These are phyloP conservation scores for Debaryomycetaceae sp. DNA, from an alignment of 1,139 yeast genomes.

Conservation along the genomic window DNA sequence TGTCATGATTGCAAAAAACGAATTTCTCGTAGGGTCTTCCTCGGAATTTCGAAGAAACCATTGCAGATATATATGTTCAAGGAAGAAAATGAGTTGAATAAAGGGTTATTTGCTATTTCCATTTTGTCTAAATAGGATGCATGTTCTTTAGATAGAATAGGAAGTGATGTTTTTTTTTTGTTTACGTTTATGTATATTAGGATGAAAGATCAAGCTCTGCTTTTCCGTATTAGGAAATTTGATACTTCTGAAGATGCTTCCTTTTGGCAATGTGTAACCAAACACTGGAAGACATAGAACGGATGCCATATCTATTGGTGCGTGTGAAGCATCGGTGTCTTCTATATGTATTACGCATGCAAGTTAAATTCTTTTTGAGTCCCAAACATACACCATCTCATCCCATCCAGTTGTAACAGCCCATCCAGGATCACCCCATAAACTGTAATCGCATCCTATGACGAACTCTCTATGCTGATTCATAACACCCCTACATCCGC, in stretches of 20 bases:
- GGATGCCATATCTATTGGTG: background rate
- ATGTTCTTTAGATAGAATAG: background rate
- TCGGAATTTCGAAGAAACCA: background rate
- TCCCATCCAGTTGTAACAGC: conserved; percentile 97
- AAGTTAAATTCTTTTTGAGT: conserved; percentile 41
- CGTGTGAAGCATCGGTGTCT: too few relatives aligned
- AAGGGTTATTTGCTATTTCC: background rate
- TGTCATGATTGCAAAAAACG: conserved; percentile 1
- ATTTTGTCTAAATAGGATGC: background rate
- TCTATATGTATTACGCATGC: background rate
- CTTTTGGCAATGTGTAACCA: background rate
- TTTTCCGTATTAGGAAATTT: conserved; percentile 6
- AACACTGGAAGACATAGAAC: background rate
- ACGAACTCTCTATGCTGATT: conserved; percentile 81
- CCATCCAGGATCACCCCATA: conserved; percentile 98
- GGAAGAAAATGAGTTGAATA: background rate
- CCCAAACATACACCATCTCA: conserved; percentile 92
- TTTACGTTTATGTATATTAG: background rate
- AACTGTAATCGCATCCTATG: conserved; percentile 91
- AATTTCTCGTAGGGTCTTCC: background rate
- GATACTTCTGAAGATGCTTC: background rate
- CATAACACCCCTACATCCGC: conserved; percentile 57
- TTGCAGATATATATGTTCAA: background rate
- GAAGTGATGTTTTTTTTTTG: background rate
- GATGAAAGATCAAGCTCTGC: background rate